A percentile compares a stretch with the other conserved stretches of the same genome.
These are phyloP conservation scores for Penicillium arizonense DNA, from an alignment of 495 filamentous ascomycete species.

Conservation along the genomic window DNA sequence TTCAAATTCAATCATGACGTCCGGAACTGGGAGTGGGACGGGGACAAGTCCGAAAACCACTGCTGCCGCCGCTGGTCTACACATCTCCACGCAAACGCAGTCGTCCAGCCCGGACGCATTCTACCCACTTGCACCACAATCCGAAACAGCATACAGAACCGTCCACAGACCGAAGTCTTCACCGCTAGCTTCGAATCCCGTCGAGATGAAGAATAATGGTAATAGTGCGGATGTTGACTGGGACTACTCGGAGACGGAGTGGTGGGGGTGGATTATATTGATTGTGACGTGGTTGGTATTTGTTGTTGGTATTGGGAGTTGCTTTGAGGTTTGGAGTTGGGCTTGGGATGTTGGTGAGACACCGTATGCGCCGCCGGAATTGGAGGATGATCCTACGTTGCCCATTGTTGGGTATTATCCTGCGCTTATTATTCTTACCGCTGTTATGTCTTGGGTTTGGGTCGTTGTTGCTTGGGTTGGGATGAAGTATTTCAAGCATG, in stretches of 20 bases:
- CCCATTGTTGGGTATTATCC: conserved; percentile 98
- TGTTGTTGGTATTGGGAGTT: conserved; percentile 92
- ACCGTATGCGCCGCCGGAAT: conserved; percentile 86
- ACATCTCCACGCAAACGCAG: conserved; percentile 45
- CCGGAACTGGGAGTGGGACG: conserved; percentile 27
- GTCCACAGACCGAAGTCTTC: conserved; percentile 58
- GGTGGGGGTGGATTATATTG: conserved; percentile 95
- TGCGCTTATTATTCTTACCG: conserved; percentile 84
- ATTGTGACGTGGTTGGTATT: conserved; percentile 91
- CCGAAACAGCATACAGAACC: conserved; percentile 31
- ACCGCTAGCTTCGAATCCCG: conserved; percentile 51
- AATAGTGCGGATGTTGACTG: conserved; percentile 51
- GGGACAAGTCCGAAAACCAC: conserved; percentile 15
- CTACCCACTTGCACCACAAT: conserved; percentile 45
- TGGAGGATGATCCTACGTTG: conserved; percentile 88
- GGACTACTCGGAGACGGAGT: conserved; percentile 91
- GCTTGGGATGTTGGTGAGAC: conserved; percentile 99
- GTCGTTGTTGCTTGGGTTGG: conserved; percentile 95
- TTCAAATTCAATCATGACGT: conserved; percentile 19
- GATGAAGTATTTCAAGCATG: conserved; percentile 99
- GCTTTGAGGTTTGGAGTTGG: conserved; percentile 98
- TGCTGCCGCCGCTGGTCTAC: conserved; percentile 17
- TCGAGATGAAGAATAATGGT: conserved; percentile 33
- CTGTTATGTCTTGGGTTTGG: conserved; percentile 99
- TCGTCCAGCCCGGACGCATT: conserved; percentile 68